Base-by-base conservation (phyloP, 2,329 filamentous ascomycete species). In the Curvularia sp. region DNA sequence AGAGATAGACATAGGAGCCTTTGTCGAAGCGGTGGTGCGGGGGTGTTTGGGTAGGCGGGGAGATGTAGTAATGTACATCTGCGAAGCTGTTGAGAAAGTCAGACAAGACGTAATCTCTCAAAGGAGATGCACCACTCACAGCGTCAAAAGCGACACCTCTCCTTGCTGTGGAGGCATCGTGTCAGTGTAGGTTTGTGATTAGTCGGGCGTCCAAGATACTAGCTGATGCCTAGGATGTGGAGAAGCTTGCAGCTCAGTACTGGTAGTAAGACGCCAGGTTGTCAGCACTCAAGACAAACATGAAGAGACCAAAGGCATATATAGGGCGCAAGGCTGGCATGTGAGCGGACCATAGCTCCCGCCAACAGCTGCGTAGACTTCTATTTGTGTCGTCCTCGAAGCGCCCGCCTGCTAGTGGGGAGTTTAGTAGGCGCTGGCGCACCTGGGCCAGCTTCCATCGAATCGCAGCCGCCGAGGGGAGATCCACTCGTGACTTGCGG, bases 11-110 rank as follows among this genome's bases (percentile, higher is more conserved):
- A 74, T 93, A 93, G 7, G 89, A 93, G 46, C 87, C 85, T 74
- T 90, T 90, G 76, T 92, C 88, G 75, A 94, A 93, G 50, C 90
- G 87, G 76, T 93, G 89, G 75, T 93, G 91, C n/a, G 83, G 86
- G 28, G 90, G 90, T 55, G 84, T 87, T 55, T 83, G 81, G 5
- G 83, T 82, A 2, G 88, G 87, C n/a, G 87, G 83, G 25, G 85
- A 84, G 78, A 93, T 92, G 77, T 87, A 92, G 77, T 93, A 93
- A 75, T 93, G 91, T 53, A 93, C 74, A 71, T 94, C 91, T 62
- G 86, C 89, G 70, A 91, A 93, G 69, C 90, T 93, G 62, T 54
- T 1, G 4, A 6, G 8, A 18, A 23, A 18, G 50, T 70, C 54
- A 73, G 66, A 34, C 61, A 25, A 27, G 25, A 21, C 25, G n/a